A percentile compares a stretch with the other conserved stretches of the same genome.
These are phyloP conservation scores for Lactarius tabidus DNA, from an alignment of 768 basidiomycete genomes.

Conservation along the genomic window DNA sequence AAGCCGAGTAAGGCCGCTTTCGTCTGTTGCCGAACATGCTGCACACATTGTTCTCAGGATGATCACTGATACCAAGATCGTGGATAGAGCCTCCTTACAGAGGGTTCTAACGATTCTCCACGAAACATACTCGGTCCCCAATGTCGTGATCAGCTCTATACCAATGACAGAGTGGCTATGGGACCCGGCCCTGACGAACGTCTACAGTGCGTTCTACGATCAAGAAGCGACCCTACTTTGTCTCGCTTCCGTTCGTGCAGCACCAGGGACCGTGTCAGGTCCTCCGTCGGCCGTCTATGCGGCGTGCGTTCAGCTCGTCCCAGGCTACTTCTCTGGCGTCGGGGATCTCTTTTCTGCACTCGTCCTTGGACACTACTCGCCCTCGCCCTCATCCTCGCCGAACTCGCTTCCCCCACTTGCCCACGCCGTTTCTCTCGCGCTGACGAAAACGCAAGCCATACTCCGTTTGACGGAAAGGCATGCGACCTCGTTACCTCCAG, in stretches of 20 bases:
- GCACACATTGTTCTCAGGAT: constrained; percentile 43
- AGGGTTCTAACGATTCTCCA: constrained; percentile 73
- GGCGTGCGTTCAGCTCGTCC: constrained; percentile 68
- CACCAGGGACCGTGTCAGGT: constrained; percentile 24
- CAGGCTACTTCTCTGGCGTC: constrained; percentile 94
- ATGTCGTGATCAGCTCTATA: constrained; percentile 92
- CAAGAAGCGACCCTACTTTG: constrained; percentile 61
- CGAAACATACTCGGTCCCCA: constrained; percentile 65
- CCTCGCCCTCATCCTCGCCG: constrained; percentile 22
- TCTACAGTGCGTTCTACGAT: constrained; percentile 34
- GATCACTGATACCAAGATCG: constrained; percentile 68
- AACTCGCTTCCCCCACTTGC: constrained; percentile 44
- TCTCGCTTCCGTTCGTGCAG: constrained; percentile 58
- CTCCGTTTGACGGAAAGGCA: constrained; percentile 56
- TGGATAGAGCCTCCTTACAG: constrained; percentile 61
- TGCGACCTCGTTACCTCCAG: constrained; percentile 53
- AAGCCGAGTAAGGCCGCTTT: constrained; percentile 71
- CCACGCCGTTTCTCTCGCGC: constrained; percentile 59
- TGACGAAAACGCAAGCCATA: constrained; percentile 73
- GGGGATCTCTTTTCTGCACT: constrained; percentile 96
- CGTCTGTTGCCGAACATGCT: background rate
- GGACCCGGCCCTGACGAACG: constrained; percentile 44
- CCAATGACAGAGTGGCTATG: constrained; percentile 63
- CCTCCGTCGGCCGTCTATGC: constrained; percentile 53
- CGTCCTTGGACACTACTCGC: constrained; percentile 72